A percentile compares a stretch with the other conserved stretches of the same genome.
Conservation (phyloP, 768 basidiomycete species). For the Rhizopogon roseolus region DNA sequence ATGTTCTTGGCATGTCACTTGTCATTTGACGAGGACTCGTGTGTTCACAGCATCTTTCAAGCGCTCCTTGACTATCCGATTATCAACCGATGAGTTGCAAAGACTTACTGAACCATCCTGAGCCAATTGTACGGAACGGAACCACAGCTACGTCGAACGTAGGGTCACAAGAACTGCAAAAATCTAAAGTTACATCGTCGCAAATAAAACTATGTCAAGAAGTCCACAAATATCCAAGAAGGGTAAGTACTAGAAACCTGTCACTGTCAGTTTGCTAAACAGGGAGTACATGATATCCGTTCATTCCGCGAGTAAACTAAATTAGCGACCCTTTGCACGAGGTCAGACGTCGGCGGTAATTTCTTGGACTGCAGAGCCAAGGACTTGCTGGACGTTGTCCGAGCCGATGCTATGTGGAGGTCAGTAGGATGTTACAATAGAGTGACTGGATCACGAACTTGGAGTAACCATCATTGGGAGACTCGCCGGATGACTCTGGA, state of each 20-base stretch:
- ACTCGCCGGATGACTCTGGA: constrained; percentile 37
- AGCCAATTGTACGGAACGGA: too few species aligned
- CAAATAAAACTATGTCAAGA: not conserved
- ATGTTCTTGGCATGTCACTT: not conserved
- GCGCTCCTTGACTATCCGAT: not conserved
- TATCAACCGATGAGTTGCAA: too few species aligned
- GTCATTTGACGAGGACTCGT: not conserved
- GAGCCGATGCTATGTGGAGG: constrained; percentile 15
- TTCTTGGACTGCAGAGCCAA: constrained; percentile 28
- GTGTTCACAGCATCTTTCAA: not conserved
- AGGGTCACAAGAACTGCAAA: too few species aligned
- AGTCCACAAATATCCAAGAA: not conserved
- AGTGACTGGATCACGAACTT: constrained; percentile 17
- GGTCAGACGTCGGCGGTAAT: constrained; percentile 23
- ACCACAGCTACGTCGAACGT: too few species aligned
- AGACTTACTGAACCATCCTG: too few species aligned
- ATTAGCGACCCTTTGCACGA: not conserved
- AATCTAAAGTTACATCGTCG: not conserved
- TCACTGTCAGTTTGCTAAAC: not conserved
- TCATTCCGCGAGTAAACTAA: not conserved
- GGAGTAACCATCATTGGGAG: constrained; percentile 65
- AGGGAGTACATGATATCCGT: not conserved
- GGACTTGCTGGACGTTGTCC: constrained; percentile 24
- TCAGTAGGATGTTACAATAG: constrained; percentile 2
- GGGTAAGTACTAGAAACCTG: not conserved